These are phyloP conservation scores for Trichoderma endophyticum DNA, from an alignment of 2,329 filamentous ascomycete species.

Conservation along the genomic window DNA sequence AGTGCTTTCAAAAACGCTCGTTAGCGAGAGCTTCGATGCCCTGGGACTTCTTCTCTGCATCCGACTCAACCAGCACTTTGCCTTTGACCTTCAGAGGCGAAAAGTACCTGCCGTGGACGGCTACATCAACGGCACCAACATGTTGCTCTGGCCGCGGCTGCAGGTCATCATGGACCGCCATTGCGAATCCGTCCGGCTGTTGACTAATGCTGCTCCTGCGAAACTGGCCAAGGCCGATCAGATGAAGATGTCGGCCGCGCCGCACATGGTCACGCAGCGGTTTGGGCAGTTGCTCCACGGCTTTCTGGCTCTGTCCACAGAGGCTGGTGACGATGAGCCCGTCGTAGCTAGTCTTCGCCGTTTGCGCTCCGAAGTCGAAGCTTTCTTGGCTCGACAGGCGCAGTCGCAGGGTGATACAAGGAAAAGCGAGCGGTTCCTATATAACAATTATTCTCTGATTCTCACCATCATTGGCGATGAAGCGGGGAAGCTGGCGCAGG, in stretches of 20 bases:
- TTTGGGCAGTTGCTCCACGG: conserved; percentile 91
- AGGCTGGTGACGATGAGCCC: conserved; percentile 91
- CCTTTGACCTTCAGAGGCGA: conserved; percentile 88
- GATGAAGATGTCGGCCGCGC: conserved; percentile 69
- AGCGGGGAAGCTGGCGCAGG: conserved; percentile 67
- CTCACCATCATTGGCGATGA: conserved; percentile 84
- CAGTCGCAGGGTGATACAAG: conserved; percentile 72
- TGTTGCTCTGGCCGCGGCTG: conserved; percentile 94
- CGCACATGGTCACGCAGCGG: conserved; percentile 89
- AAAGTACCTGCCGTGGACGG: conserved; percentile 85
- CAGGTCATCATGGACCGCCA: conserved; percentile 93
- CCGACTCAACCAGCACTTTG: conserved; percentile 86
- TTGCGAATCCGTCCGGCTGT: conserved; percentile 75
- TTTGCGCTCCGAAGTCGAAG: conserved; percentile 76
- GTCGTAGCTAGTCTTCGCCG: conserved; percentile 77
- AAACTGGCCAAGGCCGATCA: conserved; percentile 44
- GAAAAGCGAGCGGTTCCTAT: conserved; percentile 83
- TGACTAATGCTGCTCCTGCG: conserved; percentile 52
- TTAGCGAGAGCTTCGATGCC: conserved; percentile 75
- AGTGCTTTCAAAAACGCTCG: conserved; percentile 69
- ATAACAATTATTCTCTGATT: conserved; percentile 95
- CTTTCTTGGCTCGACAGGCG: conserved; percentile 74
- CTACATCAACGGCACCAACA: conserved; percentile 92
- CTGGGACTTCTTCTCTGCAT: conserved; percentile 89
- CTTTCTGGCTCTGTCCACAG: conserved; percentile 77